These are phyloP conservation scores for Brasenia schreberi DNA, from an alignment of 164 flowering plant genomes.

Conservation along the genomic window DNA sequence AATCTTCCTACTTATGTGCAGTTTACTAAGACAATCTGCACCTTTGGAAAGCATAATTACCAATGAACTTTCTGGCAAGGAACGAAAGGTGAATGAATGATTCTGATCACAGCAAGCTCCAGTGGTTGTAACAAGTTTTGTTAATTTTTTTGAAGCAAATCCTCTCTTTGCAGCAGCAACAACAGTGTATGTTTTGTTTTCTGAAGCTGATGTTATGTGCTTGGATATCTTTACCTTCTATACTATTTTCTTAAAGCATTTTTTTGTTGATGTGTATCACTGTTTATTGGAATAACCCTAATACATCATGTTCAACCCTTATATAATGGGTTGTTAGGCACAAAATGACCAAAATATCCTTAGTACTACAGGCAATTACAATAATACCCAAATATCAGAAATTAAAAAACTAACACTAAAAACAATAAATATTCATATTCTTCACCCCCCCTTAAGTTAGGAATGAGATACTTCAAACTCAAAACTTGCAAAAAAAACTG, in stretches of 20 bases:
- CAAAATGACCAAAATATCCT: no score
- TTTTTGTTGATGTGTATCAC: background rate
- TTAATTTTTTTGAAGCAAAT: slow-evolving; percentile 67
- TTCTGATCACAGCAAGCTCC: slow-evolving; percentile 92
- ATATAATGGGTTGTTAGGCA: no score
- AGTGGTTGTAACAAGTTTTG: slow-evolving; percentile 51
- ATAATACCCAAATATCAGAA: no score
- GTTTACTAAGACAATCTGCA: slow-evolving; percentile 64
- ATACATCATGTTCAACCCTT: no score
- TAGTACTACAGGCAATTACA: no score
- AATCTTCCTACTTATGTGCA: slow-evolving; percentile 23
- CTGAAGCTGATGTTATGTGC: background rate
- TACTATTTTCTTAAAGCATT: background rate
- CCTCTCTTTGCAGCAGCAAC: slow-evolving; percentile 59
- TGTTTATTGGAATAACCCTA: no score
- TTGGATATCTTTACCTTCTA: background rate
- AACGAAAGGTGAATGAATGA: slow-evolving; percentile 76
- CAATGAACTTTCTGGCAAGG: slow-evolving; percentile 59
- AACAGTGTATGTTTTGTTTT: slow-evolving; percentile 42
- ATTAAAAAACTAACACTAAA: no score
- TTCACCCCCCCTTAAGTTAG: no score
- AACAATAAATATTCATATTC: no score
- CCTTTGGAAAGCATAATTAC: slow-evolving; percentile 73
- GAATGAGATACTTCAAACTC: no score
- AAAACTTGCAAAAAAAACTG: no score